Conservation (phyloP, 2,329 filamentous ascomycete genomes). For the Fonsecaea nubica region DNA sequence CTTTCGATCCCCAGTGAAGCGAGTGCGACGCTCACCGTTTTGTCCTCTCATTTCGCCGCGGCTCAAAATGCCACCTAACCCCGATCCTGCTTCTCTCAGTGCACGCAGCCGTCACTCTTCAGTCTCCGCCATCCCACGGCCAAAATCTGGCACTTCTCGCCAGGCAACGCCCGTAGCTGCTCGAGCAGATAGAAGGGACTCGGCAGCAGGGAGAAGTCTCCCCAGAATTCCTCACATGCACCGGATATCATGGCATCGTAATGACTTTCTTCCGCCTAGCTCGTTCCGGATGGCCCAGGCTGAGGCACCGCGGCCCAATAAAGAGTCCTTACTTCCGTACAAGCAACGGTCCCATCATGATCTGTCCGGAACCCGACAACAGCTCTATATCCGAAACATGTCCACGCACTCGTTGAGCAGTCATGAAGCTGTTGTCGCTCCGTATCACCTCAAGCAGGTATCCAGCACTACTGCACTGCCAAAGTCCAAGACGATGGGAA, state of each 20-base stretch:
- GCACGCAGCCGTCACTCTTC: slow-evolving; percentile 27
- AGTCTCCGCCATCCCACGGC: slow-evolving; percentile 30
- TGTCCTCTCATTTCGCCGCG: slow-evolving; percentile 11
- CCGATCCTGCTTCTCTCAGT: slow-evolving; percentile 23
- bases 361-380: slow-evolving; percentile 27
- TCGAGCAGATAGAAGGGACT: slow-evolving; percentile 4
- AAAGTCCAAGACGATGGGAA: slow-evolving; percentile 32
- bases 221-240: not conserved
- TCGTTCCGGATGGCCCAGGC: slow-evolving; percentile 16
- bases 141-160: slow-evolving; percentile 29
- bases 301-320: slow-evolving; percentile 6
- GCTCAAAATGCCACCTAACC: slow-evolving; percentile 2
- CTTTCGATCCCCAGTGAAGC: slow-evolving; percentile 9
- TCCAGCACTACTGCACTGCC: slow-evolving; percentile 18
- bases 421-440: not conserved
- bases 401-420: slow-evolving; percentile 23
- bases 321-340: slow-evolving; percentile 24
- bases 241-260: slow-evolving; percentile 27
- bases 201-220: not conserved
- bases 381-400: slow-evolving; percentile 25
- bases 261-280: slow-evolving; percentile 18
- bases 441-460: slow-evolving; percentile 10
- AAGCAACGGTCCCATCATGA: slow-evolving; percentile 20
- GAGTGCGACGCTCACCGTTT: slow-evolving; percentile 1
- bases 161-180: slow-evolving; percentile 22